These are phyloP conservation scores for Orbilia quercus DNA, from an alignment of 2,329 filamentous ascomycete genomes.

Conservation along the genomic window DNA sequence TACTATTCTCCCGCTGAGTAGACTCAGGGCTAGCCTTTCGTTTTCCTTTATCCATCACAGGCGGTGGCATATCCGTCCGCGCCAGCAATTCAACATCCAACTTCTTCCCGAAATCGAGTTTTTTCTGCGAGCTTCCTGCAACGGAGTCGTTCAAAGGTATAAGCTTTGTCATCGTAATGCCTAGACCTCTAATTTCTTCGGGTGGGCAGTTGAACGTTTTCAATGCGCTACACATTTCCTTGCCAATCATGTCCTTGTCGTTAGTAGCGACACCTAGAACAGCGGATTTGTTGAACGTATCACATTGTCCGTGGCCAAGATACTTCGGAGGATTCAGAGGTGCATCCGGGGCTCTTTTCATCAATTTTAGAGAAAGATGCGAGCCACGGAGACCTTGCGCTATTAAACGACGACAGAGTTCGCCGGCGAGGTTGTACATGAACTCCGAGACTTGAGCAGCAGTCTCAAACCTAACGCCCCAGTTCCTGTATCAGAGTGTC, in stretches of 20 bases:
- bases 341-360: conserved; percentile 85
- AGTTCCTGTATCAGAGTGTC: conserved; percentile 69
- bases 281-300: conserved; percentile 89
- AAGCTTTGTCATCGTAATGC: conserved; percentile 91
- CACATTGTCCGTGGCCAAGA: conserved; percentile 93
- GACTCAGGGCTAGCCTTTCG: conserved; percentile 59
- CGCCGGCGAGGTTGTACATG: conserved; percentile 82
- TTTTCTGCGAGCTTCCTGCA: conserved; percentile 80
- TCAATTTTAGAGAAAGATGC: conserved; percentile 92
- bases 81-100: conserved; percentile 64
- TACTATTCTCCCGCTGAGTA: conserved; percentile 66
- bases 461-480: conserved; percentile 94
- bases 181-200: conserved; percentile 90
- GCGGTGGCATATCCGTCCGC: conserved; percentile 67
- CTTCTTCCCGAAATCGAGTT: conserved; percentile 76
- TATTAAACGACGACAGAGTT: conserved; percentile 81
- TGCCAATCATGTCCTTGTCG: conserved; percentile 75
- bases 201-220: conserved; percentile 84
- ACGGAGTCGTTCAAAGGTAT: conserved; percentile 72
- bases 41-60: conserved; percentile 61
- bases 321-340: conserved; percentile 93
- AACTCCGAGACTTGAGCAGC: conserved; percentile 96
- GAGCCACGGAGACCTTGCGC: conserved; percentile 87
- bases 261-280: conserved; percentile 87
- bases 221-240: conserved; percentile 82